Base-by-base conservation (phyloP, 345 rosid species). In the Sisymbrium altissimum region DNA sequence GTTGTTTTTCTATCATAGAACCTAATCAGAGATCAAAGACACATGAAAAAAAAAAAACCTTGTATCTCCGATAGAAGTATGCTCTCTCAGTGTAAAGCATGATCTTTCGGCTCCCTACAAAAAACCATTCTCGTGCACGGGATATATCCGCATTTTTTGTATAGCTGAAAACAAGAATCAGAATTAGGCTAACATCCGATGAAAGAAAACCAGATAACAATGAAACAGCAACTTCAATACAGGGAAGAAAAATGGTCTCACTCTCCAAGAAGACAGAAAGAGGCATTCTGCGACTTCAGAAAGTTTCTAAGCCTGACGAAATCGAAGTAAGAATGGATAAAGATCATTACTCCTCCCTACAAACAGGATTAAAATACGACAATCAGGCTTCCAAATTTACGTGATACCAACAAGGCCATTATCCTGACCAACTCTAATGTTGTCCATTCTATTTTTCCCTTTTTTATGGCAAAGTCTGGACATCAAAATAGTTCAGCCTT, bases 61-160 rank as follows among this genome's bases (percentile, higher is more conserved):
- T 87, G 66, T 88, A 95, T 92, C 99, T 82, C 76, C 72, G 82
- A 83, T 87, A 88, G 75, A 95, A 95, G 79, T 89, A 96, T 23
- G 82, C 76, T 83, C 99, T 88, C 83, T 92, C 92, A 0, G 94
- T 95, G 85, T 90, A 95, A 52, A 95, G 89, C 88, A 95, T 85
- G 71, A 92, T 88, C 81, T 90, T 89, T 68, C 77, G 77, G 41
- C 38, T 83, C 78, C 92, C 92, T 74, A 83, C 84, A 62, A 87
- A 87, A 80, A 95, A 95, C 86, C 83, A 73, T 66, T 84, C 76
- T 60, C 97, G 85, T 48, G 97, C 87, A 21, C 93, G 93, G 27
- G 96, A 89, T 76, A 92, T 78, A 71, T 92, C 96, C n/a, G 82
- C 70, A 52, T 84, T 81, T 78, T 85, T 77, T 21, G 93, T 79